phyloP scores from a whole-genome alignment of 2,329 filamentous ascomycete species.

The Xylaria sp. region DNA sequence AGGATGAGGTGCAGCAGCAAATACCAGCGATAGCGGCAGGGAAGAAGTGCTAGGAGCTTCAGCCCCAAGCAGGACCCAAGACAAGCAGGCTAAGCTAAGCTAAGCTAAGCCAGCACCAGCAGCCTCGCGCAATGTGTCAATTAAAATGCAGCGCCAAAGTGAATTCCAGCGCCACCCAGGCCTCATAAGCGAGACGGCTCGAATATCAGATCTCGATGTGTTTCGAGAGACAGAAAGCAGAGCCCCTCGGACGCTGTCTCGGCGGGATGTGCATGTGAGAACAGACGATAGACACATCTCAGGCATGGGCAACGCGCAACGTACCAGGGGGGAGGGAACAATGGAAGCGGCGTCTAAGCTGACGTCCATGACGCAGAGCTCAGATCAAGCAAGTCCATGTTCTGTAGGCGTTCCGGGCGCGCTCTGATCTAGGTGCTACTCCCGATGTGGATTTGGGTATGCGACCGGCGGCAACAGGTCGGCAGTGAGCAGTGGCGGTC shows the following conservation, averaged over 20 bases:
- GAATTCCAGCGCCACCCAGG: not conserved
- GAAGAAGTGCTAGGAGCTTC: slow-evolving; percentile 19
- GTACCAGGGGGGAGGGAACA: not conserved
- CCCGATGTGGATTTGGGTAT: slow-evolving; percentile 8
- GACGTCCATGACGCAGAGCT: slow-evolving; percentile 27
- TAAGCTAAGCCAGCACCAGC: slow-evolving; percentile 19
- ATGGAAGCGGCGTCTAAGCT: slow-evolving; percentile 5
- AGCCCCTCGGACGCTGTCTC: slow-evolving; percentile 23
- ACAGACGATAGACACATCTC: not conserved
- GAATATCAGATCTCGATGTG: slow-evolving; percentile 9
- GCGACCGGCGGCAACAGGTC: slow-evolving; percentile 17
- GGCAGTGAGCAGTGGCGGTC: slow-evolving; percentile 10
- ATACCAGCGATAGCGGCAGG: slow-evolving; percentile 6
- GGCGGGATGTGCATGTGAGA: slow-evolving; percentile 29
- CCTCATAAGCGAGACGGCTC: slow-evolving; percentile 1
- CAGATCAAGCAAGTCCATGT: slow-evolving; percentile 14
- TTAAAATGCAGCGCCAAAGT: slow-evolving; percentile 3
- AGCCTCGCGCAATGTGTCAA: slow-evolving; percentile 27
- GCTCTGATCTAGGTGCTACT: slow-evolving; percentile 12
- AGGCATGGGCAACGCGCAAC: not conserved
- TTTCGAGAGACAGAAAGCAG: slow-evolving; percentile 20
- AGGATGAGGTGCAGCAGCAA: slow-evolving; percentile 9
- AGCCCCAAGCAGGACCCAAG: slow-evolving; percentile 12
- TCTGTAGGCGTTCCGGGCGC: not conserved
- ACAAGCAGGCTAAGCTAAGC: slow-evolving; percentile 18